Evolutionary conservation across 169 alveolate genomes (phyloP).

Genomic region (Cryptosporidium muris): DNA sequence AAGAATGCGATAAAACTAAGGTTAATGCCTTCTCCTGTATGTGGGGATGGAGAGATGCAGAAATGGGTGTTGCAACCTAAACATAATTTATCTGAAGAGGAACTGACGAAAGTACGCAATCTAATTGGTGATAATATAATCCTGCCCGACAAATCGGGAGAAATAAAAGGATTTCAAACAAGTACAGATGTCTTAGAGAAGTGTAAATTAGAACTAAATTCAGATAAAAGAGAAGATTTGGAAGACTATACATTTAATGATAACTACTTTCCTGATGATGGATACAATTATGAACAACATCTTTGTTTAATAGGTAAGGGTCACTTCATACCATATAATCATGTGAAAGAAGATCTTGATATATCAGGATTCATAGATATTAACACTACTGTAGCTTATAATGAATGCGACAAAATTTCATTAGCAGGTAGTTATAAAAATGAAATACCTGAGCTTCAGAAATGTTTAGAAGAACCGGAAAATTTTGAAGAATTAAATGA

Average conservation of each 20-base stretch:
- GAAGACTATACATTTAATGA: not conserved
- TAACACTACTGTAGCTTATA: constrained; percentile 10
- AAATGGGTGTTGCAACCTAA: constrained; percentile 31
- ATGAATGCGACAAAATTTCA: not conserved
- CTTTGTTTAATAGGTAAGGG: constrained; percentile 9
- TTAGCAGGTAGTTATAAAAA: not conserved
- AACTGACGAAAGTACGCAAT: constrained; percentile 11
- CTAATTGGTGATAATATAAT: constrained; percentile 28
- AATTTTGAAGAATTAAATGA: constrained; percentile 63
- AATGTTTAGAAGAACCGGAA: constrained; percentile 56
- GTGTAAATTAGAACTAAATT: not conserved
- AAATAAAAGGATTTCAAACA: not conserved
- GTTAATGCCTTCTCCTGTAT: not conserved
- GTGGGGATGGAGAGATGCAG: not conserved
- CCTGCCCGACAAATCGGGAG: constrained; percentile 28
- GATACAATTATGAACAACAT: constrained; percentile 64
- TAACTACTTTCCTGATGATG: constrained; percentile 61
- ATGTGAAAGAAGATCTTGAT: not conserved
- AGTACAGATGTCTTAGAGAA: too few species aligned
- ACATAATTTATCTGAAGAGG: constrained; percentile 27
- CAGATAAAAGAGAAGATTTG: not conserved
- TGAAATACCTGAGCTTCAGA: constrained; percentile 31
- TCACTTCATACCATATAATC: not conserved
- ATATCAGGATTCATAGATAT: not conserved
- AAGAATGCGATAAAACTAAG: constrained; percentile 23